Evolutionary conservation across 2,329 filamentous ascomycete genomes (phyloP).

Genomic region (Nakataea oryzae): DNA sequence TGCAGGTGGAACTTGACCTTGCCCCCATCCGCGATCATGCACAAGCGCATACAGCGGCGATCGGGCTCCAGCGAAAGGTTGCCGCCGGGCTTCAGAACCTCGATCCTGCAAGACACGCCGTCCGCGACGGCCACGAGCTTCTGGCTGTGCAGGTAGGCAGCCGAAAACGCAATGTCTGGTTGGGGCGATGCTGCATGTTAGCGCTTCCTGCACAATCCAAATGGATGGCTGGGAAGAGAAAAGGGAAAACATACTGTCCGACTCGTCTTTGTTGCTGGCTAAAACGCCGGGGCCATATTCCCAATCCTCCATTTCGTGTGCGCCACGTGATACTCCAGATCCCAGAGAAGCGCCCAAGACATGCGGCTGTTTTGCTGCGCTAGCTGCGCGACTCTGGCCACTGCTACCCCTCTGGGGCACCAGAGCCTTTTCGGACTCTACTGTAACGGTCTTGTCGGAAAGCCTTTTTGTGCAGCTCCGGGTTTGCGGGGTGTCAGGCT

Average conservation of each 20-base stretch:
- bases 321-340: neutral
- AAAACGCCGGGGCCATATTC: slow-evolving; percentile 23
- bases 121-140: slow-evolving; percentile 14
- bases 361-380: neutral
- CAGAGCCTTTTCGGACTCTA: neutral
- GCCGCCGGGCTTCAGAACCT: slow-evolving; percentile 15
- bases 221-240: neutral
- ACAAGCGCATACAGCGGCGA: slow-evolving; percentile 11
- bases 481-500: no score
- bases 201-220: neutral
- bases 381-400: neutral
- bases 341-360: neutral
- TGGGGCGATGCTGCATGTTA: neutral
- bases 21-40: slow-evolving; percentile 16
- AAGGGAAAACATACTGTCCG: neutral
- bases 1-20: slow-evolving; percentile 17
- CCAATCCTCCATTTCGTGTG: slow-evolving; percentile 22
- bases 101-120: slow-evolving; percentile 16
- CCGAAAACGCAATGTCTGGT: slow-evolving; percentile 22
- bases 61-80: slow-evolving; percentile 12
- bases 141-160: slow-evolving; percentile 17
- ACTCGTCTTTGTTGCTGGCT: neutral
- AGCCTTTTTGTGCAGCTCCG: no score
- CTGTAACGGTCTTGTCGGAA: neutral
- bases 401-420: no score